Evolutionary conservation across 2,329 filamentous ascomycete genomes (phyloP).

Genomic region (Aspergillus sp.): DNA sequence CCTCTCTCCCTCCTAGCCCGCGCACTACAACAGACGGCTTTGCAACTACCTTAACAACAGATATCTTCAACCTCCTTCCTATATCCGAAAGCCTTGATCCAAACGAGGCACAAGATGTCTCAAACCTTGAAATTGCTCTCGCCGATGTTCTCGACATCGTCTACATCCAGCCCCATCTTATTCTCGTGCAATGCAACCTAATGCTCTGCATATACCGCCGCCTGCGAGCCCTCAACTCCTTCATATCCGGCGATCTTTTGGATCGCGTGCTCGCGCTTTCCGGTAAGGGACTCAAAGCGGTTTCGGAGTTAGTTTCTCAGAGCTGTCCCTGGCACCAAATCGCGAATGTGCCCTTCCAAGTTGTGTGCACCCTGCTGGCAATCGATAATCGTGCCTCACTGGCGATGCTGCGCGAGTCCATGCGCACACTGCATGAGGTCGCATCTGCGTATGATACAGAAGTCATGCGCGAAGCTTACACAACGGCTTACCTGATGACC

Average conservation of each 20-base stretch:
- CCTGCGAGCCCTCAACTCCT: slow-evolving; percentile 51
- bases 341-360: slow-evolving; percentile 61
- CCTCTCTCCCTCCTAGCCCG: slow-evolving; percentile 41
- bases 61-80: slow-evolving; percentile 55
- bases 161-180: slow-evolving; percentile 45
- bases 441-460: slow-evolving; percentile 47
- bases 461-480: slow-evolving; percentile 54
- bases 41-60: slow-evolving; percentile 27
- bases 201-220: slow-evolving; percentile 57
- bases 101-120: slow-evolving; percentile 42
- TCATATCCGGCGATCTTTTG: slow-evolving; percentile 44
- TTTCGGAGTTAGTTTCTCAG: slow-evolving; percentile 46
- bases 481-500: slow-evolving; percentile 56
- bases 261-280: slow-evolving; percentile 51
- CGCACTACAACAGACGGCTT: slow-evolving; percentile 42
- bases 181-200: slow-evolving; percentile 56
- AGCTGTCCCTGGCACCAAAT: slow-evolving; percentile 59
- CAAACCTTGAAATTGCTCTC: slow-evolving; percentile 48
- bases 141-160: slow-evolving; percentile 41
- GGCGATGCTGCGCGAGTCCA: slow-evolving; percentile 50
- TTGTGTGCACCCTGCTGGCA: slow-evolving; percentile 56
- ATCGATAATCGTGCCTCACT: slow-evolving; percentile 55
- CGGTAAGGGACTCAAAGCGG: slow-evolving; percentile 47
- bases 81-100: slow-evolving; percentile 57
- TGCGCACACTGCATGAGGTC: slow-evolving; percentile 49